These are phyloP conservation scores for Botrytis pseudocinerea DNA, from an alignment of 2,329 filamentous ascomycete species.

Conservation along the genomic window DNA sequence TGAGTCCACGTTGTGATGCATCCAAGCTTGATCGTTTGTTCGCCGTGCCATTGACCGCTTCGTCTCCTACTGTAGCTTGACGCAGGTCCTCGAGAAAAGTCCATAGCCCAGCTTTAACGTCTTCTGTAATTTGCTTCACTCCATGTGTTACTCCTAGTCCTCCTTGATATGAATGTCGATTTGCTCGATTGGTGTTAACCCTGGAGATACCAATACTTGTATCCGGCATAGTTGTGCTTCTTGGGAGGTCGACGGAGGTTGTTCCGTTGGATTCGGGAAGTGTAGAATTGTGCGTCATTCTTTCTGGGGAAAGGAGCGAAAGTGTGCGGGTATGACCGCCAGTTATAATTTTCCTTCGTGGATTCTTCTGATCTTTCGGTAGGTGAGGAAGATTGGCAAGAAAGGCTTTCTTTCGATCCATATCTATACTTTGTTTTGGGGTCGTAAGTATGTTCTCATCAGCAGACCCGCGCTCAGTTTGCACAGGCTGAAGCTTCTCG, in stretches of 20 bases:
- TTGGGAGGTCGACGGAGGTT: slow-evolving; percentile 33
- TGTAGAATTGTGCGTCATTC: slow-evolving; percentile 34
- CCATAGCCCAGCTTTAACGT: slow-evolving; percentile 86
- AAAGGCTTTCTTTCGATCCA: slow-evolving; percentile 72
- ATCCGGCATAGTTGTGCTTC: slow-evolving; percentile 39
- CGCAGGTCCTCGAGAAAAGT: slow-evolving; percentile 94
- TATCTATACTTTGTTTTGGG: slow-evolving; percentile 52
- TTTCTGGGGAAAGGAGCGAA: slow-evolving; percentile 73
- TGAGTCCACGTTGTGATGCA: slow-evolving; percentile 31
- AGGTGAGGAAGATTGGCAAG: slow-evolving; percentile 49
- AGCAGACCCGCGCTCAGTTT: slow-evolving; percentile 33
- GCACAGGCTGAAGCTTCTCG: slow-evolving; percentile 59
- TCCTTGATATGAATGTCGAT: slow-evolving; percentile 40
- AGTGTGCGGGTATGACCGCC: slow-evolving; percentile 65
- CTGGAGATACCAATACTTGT: slow-evolving; percentile 37
- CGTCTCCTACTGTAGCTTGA: slow-evolving; percentile 94
- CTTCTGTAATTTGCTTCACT: slow-evolving; percentile 52
- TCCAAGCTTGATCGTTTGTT: slow-evolving; percentile 41
- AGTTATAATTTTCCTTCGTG: slow-evolving; percentile 64
- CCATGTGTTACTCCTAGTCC: slow-evolving; percentile 34
- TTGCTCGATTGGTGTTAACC: slow-evolving; percentile 33
- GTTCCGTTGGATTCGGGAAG: slow-evolving; percentile 43
- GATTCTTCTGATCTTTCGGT: slow-evolving; percentile 38
- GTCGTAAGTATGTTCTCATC: slow-evolving; percentile 34
- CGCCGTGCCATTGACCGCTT: slow-evolving; percentile 64